Evolutionary conservation across 192 early-diverging fungal genomes (phyloP).

Genomic region (Linnemannia zychae): DNA sequence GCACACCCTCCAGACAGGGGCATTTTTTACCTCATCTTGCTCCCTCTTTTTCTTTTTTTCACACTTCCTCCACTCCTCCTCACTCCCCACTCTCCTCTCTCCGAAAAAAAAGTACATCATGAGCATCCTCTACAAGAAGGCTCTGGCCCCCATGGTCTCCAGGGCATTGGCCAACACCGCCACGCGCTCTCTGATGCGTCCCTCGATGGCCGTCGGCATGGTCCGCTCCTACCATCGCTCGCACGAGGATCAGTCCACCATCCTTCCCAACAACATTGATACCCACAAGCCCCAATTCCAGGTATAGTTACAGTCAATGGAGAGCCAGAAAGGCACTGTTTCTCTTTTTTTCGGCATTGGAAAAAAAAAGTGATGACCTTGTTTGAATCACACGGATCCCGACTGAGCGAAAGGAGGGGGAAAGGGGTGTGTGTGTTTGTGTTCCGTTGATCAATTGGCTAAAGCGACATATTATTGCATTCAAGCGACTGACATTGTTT

Average conservation of each 20-base stretch:
- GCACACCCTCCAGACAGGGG: not conserved
- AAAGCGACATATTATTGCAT: conserved; percentile 1
- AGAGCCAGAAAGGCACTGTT: too few relatives aligned
- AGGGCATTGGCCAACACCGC: conserved; percentile 30
- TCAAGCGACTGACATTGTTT: not conserved
- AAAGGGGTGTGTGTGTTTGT: not conserved
- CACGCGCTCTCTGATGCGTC: conserved; percentile 47
- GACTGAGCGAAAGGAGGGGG: not conserved
- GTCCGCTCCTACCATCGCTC: conserved; percentile 47
- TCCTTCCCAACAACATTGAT: conserved; percentile 81
- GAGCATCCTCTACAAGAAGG: conserved; percentile 53
- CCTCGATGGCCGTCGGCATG: conserved; percentile 47
- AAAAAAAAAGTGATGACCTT: not conserved
- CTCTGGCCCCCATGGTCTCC: conserved; percentile 43
- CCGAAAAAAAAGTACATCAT: conserved; percentile 17
- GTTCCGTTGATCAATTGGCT: not conserved
- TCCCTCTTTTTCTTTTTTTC: conserved; percentile 10
- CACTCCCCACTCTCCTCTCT: conserved; percentile 6
- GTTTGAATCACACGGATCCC: not conserved
- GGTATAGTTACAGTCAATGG: conserved; percentile 58
- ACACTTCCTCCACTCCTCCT: not conserved
- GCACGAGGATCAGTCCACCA: conserved; percentile 66
- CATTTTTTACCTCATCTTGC: conserved; percentile 6
- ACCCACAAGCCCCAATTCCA: conserved; percentile 78
- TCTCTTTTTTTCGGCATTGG: not conserved